Percentiles rank a stretch among this genome's conserved stretches.
Evolutionary conservation across 805 yeast genomes (phyloP).

Genomic region (Pichia phayaonensis): DNA sequence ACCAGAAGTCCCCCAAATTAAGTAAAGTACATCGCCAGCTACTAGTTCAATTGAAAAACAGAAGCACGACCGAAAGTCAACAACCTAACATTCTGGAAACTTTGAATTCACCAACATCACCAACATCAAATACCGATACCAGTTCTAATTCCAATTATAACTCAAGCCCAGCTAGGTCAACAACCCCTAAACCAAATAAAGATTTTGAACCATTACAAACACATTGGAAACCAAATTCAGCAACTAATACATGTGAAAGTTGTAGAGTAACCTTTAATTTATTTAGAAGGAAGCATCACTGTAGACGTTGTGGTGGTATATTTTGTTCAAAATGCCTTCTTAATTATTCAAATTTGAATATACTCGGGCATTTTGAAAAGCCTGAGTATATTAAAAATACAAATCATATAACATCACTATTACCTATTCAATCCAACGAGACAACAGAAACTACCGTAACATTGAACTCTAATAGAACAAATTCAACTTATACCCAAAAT

Average conservation of each 20-base stretch:
- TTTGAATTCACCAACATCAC: not conserved
- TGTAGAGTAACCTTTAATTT: slow-evolving; percentile 23
- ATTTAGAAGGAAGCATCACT: slow-evolving; percentile 38
- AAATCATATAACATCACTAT: not conserved
- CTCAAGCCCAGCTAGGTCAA: not conserved
- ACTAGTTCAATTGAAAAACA: not conserved
- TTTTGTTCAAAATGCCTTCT: slow-evolving; percentile 32
- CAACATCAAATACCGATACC: no score
- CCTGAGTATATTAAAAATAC: slow-evolving; percentile 10
- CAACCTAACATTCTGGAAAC: not conserved
- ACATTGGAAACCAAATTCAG: slow-evolving; percentile 45
- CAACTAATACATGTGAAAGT: slow-evolving; percentile 30
- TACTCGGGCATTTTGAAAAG: slow-evolving; percentile 30
- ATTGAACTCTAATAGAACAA: not conserved
- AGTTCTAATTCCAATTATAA: not conserved
- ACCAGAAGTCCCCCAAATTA: not conserved
- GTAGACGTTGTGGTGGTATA: slow-evolving; percentile 44
- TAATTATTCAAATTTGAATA: slow-evolving; percentile 26
- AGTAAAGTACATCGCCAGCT: slow-evolving; percentile 4
- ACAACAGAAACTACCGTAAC: slow-evolving; percentile 3
- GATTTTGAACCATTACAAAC: slow-evolving; percentile 40
- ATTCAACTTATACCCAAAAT: not conserved
- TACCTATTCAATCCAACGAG: slow-evolving; percentile 11
- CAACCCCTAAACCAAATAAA: not conserved
- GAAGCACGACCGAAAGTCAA: not conserved